A percentile compares a stretch with the other conserved stretches of the same genome.
These are phyloP conservation scores for Holtermanniella nyarrowii DNA, from an alignment of 768 basidiomycete species.

Conservation along the genomic window DNA sequence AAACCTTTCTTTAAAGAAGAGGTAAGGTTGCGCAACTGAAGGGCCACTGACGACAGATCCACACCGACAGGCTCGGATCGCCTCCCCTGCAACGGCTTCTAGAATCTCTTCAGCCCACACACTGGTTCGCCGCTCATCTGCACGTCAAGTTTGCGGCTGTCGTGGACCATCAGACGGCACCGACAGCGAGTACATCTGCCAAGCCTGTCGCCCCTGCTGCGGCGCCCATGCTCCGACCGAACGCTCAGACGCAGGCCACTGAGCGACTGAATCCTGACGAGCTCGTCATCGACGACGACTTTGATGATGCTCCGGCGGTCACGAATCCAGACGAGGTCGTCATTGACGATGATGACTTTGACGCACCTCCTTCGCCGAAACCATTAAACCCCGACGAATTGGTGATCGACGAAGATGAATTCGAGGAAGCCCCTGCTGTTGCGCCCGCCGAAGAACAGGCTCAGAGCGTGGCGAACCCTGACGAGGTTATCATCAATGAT, in stretches of 20 bases:
- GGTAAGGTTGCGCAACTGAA: constrained; percentile 13
- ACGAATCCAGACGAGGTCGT: constrained; percentile 20
- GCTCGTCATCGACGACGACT: constrained; percentile 31
- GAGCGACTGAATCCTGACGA: constrained; percentile 38
- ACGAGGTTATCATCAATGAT: constrained; percentile 26
- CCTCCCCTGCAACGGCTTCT: constrained; percentile 75
- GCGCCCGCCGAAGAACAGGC: constrained; percentile 8
- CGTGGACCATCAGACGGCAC: constrained; percentile 34
- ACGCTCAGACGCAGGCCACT: constrained; percentile 7
- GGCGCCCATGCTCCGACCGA: background rate
- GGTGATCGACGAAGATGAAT: constrained; percentile 18
- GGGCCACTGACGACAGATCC: constrained; percentile 40
- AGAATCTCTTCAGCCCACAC: constrained; percentile 57
- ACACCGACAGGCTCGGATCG: constrained; percentile 63
- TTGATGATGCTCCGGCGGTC: constrained; percentile 12
- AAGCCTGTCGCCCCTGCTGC: background rate
- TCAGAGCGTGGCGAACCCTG: constrained; percentile 5
- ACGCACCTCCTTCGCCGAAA: background rate
- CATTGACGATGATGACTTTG: constrained; percentile 18
- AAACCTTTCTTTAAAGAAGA: constrained; percentile 72
- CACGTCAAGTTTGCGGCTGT: constrained; percentile 76
- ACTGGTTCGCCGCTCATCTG: constrained; percentile 91
- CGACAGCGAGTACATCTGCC: background rate
- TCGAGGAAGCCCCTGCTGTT: background rate
- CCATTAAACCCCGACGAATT: background rate